Evolutionary conservation across 2,329 filamentous ascomycete species (phyloP).

Genomic region (Colletotrichum sp.): DNA sequence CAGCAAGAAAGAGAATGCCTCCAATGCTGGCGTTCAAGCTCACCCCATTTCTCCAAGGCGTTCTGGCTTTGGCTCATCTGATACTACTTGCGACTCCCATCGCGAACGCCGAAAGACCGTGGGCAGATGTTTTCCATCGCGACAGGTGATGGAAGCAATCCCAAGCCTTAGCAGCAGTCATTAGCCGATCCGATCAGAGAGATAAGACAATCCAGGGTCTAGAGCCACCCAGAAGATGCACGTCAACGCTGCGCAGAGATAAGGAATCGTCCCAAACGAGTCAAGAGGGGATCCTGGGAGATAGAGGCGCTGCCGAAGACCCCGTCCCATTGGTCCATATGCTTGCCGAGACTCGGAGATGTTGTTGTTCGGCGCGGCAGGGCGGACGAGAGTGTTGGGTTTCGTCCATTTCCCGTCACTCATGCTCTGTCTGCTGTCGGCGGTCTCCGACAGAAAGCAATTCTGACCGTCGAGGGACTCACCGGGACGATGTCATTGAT

Average conservation of each 20-base stretch:
- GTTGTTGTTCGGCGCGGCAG: background rate
- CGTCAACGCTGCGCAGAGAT: conserved; percentile 1
- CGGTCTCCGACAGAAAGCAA: conserved; percentile 5
- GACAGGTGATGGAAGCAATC: background rate
- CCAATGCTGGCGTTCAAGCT: background rate
- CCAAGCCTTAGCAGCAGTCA: background rate
- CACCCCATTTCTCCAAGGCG: background rate
- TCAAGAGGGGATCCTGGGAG: background rate
- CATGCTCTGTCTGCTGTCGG: background rate
- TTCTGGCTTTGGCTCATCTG: background rate
- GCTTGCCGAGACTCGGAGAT: conserved; percentile 12
- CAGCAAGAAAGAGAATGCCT: background rate
- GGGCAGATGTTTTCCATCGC: background rate
- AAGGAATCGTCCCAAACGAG: conserved; percentile 4
- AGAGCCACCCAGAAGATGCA: background rate
- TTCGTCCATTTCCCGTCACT: background rate
- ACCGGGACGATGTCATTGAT: background rate
- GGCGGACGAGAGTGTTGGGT: background rate
- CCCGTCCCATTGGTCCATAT: background rate
- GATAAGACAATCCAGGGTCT: background rate
- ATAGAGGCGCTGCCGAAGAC: background rate
- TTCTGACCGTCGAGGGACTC: background rate
- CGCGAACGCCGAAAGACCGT: background rate
- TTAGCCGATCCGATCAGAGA: background rate
- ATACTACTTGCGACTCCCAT: background rate